Percentiles rank a stretch among this genome's conserved stretches.
Evolutionary conservation across 2,329 filamentous ascomycete genomes (phyloP).

Genomic region (Microascus cirrosus): DNA sequence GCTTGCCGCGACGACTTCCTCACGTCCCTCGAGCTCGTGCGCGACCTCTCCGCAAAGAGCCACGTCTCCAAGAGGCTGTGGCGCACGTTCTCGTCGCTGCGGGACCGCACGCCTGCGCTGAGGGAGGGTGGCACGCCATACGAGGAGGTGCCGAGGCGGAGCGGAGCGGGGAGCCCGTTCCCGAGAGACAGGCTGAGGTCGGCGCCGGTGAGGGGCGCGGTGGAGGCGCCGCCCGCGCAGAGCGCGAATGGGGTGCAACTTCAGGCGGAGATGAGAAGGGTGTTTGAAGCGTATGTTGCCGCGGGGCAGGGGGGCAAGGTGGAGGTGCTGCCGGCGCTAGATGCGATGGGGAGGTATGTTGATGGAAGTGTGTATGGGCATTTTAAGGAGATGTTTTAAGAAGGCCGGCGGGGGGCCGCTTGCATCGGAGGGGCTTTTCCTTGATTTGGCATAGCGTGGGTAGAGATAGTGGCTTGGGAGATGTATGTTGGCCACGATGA

Average conservation of each 20-base stretch:
- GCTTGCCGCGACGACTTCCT: slow-evolving; percentile 67
- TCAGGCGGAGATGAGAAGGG: slow-evolving; percentile 41
- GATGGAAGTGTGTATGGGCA: slow-evolving; percentile 24
- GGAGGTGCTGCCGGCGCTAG: slow-evolving; percentile 11
- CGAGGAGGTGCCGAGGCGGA: background rate
- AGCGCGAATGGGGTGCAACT: slow-evolving; percentile 34
- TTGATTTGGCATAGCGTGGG: background rate
- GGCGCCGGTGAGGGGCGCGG: slow-evolving; percentile 3
- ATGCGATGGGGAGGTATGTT: slow-evolving; percentile 11
- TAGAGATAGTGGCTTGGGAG: background rate
- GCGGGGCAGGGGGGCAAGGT: slow-evolving; percentile 12
- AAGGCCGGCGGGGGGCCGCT: no score
- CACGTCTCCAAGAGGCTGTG: slow-evolving; percentile 64
- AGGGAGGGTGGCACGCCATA: background rate
- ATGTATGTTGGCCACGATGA: background rate
- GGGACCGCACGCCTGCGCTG: slow-evolving; percentile 53
- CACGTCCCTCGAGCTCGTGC: slow-evolving; percentile 63
- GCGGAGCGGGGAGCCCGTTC: background rate
- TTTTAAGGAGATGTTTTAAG: slow-evolving; percentile 24
- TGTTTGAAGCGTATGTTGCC: slow-evolving; percentile 26
- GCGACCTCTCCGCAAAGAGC: slow-evolving; percentile 59
- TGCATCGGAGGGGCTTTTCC: background rate
- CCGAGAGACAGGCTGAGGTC: slow-evolving; percentile 1
- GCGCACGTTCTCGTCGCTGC: slow-evolving; percentile 60
- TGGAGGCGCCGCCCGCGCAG: slow-evolving; percentile 9